Percentiles rank a stretch among this genome's conserved stretches.
Evolutionary conservation across 2,329 filamentous ascomycete genomes (phyloP).

Genomic region (Colletotrichum cuscutae): DNA sequence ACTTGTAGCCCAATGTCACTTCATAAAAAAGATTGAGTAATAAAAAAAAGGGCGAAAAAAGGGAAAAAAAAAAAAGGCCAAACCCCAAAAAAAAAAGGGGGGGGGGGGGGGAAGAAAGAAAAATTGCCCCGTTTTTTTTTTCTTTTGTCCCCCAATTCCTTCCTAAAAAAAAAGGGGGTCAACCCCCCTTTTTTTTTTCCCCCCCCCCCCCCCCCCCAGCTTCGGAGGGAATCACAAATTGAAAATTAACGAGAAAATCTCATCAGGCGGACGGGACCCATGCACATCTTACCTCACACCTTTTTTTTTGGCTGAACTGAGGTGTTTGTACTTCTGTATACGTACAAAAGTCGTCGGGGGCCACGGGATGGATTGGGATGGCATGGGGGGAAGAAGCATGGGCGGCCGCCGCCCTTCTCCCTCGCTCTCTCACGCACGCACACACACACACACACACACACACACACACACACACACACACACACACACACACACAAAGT

Average conservation of each 20-base stretch:
- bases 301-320: neutral
- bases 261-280: too few species aligned
- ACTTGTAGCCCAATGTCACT: neutral
- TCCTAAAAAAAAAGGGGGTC: too few species aligned
- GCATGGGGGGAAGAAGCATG: neutral
- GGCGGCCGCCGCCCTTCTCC: slow-evolving; percentile 3
- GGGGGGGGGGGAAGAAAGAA: too few species aligned
- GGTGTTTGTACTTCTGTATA: neutral
- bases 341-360: neutral
- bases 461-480: too few species aligned
- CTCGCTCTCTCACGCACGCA: too few species aligned
- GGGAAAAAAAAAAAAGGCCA: too few species aligned
- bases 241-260: neutral
- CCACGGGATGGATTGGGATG: neutral
- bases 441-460: neutral
- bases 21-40: neutral
- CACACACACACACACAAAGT: neutral
- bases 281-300: neutral
- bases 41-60: too few species aligned
- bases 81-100: too few species aligned
- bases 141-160: too few species aligned
- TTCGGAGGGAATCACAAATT: neutral
- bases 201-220: too few species aligned
- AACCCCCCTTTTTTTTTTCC: too few species aligned
- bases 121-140: too few species aligned